These are phyloP conservation scores for Aspergillus unguis DNA, from an alignment of 2,329 filamentous ascomycete species.

Conservation along the genomic window DNA sequence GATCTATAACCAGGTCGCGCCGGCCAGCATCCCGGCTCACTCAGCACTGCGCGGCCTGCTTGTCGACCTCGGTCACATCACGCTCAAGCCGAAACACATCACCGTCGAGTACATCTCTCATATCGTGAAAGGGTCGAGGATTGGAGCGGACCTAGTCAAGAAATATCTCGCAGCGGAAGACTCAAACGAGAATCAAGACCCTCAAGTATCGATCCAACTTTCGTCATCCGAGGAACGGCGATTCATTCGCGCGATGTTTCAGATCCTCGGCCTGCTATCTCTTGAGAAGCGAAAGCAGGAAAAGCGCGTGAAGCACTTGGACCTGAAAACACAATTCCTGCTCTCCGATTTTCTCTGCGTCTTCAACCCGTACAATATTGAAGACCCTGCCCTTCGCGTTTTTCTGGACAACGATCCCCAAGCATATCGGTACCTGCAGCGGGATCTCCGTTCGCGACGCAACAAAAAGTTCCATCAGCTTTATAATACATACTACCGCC, in stretches of 20 bases:
- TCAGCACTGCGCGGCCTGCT: neutral
- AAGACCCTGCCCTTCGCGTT: neutral
- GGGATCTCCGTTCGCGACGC: neutral
- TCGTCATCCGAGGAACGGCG: conserved; percentile 1
- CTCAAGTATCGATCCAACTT: neutral
- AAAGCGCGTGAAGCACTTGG: conserved; percentile 1
- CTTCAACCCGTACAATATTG: neutral
- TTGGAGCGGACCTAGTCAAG: neutral
- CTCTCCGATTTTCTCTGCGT: conserved; percentile 9
- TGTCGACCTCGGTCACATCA: neutral
- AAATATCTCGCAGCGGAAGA: neutral
- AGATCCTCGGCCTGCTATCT: neutral
- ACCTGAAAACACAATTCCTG: conserved; percentile 2
- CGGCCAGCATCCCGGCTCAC: neutral
- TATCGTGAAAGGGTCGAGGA: neutral
- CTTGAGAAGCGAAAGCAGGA: neutral
- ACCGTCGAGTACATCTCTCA: neutral
- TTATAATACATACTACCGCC: neutral
- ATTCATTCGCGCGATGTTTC: conserved; percentile 2
- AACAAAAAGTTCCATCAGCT: conserved; percentile 1
- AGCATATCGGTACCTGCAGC: neutral
- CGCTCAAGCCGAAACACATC: neutral
- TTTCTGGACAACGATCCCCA: neutral
- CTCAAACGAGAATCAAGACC: neutral
- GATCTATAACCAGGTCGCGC: neutral